Evolutionary conservation across 345 rosid species (phyloP), one percentile per base, ranked within the genome.

Genomic region (Conringia planisiliqua): DNA sequence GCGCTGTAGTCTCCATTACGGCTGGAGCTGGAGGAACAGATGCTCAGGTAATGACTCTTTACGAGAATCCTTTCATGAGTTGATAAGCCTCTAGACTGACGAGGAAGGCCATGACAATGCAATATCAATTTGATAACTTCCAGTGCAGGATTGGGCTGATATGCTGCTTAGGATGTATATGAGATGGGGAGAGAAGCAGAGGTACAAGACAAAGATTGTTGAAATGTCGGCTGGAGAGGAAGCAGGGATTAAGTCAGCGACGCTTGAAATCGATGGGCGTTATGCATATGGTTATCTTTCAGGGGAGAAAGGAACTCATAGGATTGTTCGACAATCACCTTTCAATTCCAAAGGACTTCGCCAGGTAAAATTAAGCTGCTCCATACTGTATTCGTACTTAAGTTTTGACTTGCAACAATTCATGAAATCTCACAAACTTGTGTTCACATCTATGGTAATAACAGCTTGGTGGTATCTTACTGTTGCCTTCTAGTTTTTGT

Each of bases 11-110:
- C 71, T 74, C 85, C 56, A 90, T 95, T 61, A 80, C 95, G 1
- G 98, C 98, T 75, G 98, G 98, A 72, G 98, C 98, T 68, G 98
- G 98, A 22, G 98, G 98, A 57, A 91, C 98, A 27, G 98, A 94
- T 78, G 98, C 98, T 11, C 98, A 94, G 97, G 98, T 91, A 83
- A 62, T 74, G 75, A 61, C 48, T 43, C 46, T 47, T 54, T 62
- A 30, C 33, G 56, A 57, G 18, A 3, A 3, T 42, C 12, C 5
- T 52, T 8, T 32, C 43, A 22, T 33, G 29, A 38, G 22, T 29
- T 26, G 39, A 4, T 61, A 32, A 20, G 46, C 20, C 0, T 62
- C 29, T 29, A 51, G 24, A 50, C 9, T 62, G 16, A 11, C 22
- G 24, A 6, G 35, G 71, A 48, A 33, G 58, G 43, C 50, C 32